Evolutionary conservation across 352 stramenopile species (phyloP).

Genomic region (Peronospora tabacina): DNA sequence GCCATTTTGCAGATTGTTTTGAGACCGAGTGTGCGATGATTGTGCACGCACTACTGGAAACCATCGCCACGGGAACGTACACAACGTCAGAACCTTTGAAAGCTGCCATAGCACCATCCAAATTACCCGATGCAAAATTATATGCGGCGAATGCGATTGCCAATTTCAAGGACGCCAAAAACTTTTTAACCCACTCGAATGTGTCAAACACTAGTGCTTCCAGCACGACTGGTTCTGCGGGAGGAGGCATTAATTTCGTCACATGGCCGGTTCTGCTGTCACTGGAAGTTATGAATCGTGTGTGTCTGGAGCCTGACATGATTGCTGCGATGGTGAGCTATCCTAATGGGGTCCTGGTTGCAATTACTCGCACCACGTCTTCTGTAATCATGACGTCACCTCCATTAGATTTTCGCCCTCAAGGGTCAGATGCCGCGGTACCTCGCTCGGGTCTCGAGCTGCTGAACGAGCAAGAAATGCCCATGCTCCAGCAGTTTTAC

Average conservation of each 20-base stretch:
- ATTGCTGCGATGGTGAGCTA: slow-evolving; percentile 63
- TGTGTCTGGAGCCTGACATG: slow-evolving; percentile 60
- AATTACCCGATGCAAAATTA: slow-evolving; percentile 42
- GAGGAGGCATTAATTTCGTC: slow-evolving; percentile 55
- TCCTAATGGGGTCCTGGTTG: slow-evolving; percentile 41
- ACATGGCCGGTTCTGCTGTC: slow-evolving; percentile 77
- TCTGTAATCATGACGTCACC: slow-evolving; percentile 79
- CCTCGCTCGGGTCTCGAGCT: slow-evolving; percentile 67
- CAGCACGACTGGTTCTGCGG: slow-evolving; percentile 3
- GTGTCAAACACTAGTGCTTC: slow-evolving; percentile 22
- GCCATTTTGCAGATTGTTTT: slow-evolving; percentile 69
- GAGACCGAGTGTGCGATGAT: slow-evolving; percentile 56
- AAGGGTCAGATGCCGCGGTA: slow-evolving; percentile 30
- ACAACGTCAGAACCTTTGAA: slow-evolving; percentile 44
- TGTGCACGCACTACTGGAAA: slow-evolving; percentile 56
- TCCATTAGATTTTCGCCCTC: slow-evolving; percentile 54
- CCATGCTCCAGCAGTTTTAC: slow-evolving; percentile 71
- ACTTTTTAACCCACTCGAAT: slow-evolving; percentile 47
- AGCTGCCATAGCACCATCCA: slow-evolving; percentile 38
- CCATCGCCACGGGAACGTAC: slow-evolving; percentile 72
- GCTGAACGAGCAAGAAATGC: slow-evolving; percentile 76
- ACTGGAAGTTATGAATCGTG: slow-evolving; percentile 73
- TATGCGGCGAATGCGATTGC: slow-evolving; percentile 28
- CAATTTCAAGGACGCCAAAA: slow-evolving; percentile 52
- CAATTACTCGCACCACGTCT: slow-evolving; percentile 55